Conservation (phyloP, 768 basidiomycete genomes). For the Trametes maxima region DNA sequence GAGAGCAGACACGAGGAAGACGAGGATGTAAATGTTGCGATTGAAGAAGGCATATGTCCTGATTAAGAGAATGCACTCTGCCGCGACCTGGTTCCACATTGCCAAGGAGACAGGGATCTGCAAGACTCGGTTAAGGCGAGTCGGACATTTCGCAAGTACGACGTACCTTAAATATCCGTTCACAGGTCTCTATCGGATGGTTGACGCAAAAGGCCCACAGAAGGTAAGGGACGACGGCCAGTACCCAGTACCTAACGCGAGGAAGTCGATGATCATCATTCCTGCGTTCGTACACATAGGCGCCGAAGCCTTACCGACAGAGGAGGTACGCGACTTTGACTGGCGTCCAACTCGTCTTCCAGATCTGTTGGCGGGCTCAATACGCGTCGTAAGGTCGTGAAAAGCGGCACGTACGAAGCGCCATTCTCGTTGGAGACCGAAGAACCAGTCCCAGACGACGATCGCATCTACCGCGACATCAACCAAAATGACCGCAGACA, state of each 20-base stretch:
- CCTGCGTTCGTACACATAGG: slow-evolving; percentile 2
- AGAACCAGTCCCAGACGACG: slow-evolving; percentile 85
- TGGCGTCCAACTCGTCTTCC: slow-evolving; percentile 84
- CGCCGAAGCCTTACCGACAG: slow-evolving; percentile 61
- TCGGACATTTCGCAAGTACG: neutral
- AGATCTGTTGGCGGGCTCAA: slow-evolving; percentile 51
- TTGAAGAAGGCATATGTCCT: slow-evolving; percentile 88
- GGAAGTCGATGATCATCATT: neutral
- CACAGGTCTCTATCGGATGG: slow-evolving; percentile 63
- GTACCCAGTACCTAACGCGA: slow-evolving; percentile 73
- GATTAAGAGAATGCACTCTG: slow-evolving; percentile 80
- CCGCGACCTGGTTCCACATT: slow-evolving; percentile 87
- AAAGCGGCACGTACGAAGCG: slow-evolving; percentile 56
- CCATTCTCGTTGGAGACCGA: slow-evolving; percentile 76
- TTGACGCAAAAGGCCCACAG: slow-evolving; percentile 76
- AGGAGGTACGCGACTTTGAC: slow-evolving; percentile 84
- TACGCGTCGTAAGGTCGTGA: slow-evolving; percentile 9
- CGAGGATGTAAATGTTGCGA: slow-evolving; percentile 67
- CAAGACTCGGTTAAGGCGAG: neutral
- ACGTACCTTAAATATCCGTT: slow-evolving; percentile 68
- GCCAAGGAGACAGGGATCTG: slow-evolving; percentile 81
- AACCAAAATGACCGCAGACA: slow-evolving; percentile 9
- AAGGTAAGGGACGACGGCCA: slow-evolving; percentile 76
- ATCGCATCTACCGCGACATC: slow-evolving; percentile 59
- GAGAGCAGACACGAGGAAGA: slow-evolving; percentile 63